Evolutionary conservation across 73 alveolate species (phyloP).

Genomic region (Tetrahymena thermophila): DNA sequence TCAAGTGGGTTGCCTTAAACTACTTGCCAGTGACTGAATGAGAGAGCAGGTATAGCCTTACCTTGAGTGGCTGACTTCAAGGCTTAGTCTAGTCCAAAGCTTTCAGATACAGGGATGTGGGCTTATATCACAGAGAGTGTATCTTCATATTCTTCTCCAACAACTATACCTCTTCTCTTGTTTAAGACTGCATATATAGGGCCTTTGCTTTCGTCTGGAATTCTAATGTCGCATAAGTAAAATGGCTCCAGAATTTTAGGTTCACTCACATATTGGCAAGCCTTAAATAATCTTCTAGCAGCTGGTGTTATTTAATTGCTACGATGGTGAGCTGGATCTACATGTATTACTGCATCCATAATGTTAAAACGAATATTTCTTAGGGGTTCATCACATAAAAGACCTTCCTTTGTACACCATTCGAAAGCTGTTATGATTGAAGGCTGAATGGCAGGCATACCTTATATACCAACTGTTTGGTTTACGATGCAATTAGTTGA

Average conservation of each 20-base stretch:
- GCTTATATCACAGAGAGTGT: no score
- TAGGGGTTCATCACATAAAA: conserved; percentile 72
- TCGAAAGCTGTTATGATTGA: conserved; percentile 73
- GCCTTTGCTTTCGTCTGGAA: conserved; percentile 88
- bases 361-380: conserved; percentile 85
- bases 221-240: conserved; percentile 69
- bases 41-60: no score
- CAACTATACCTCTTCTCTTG: conserved; percentile 92
- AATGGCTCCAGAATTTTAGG: conserved; percentile 90
- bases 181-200: conserved; percentile 87
- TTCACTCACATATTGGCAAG: conserved; percentile 73
- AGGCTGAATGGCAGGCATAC: conserved; percentile 73
- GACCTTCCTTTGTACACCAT: conserved; percentile 81
- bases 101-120: no score
- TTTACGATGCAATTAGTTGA: conserved; percentile 76
- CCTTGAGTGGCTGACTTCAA: no score
- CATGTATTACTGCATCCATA: conserved; percentile 77
- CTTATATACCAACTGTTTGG: conserved; percentile 44
- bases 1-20: no score
- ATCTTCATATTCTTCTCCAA: conserved; percentile 71
- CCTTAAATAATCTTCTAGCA: conserved; percentile 81
- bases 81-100: no score
- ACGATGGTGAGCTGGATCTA: conserved; percentile 91
- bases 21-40: no score
- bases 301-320: conserved; percentile 94